These are phyloP conservation scores for Aspergillus cejpii DNA, from an alignment of 2,329 filamentous ascomycete genomes.

Conservation along the genomic window DNA sequence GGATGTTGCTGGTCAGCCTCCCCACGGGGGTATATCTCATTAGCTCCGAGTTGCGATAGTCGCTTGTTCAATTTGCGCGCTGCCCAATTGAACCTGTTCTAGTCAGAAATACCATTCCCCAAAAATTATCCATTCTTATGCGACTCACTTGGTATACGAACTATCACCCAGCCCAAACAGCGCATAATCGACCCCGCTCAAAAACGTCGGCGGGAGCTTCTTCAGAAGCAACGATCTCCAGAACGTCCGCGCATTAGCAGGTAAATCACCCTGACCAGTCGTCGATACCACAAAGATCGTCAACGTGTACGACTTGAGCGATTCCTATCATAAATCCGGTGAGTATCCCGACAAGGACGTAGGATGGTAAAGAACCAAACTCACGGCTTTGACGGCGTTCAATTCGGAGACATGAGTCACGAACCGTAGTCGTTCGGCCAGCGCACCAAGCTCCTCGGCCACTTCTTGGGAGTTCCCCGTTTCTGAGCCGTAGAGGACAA, in stretches of 20 bases:
- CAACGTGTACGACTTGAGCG: constrained; percentile 32
- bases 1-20: constrained; percentile 92
- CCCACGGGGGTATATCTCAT: constrained; percentile 66
- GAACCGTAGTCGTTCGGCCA: constrained; percentile 73
- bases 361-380: constrained; percentile 34
- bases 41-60: constrained; percentile 73
- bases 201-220: constrained; percentile 63
- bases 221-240: constrained; percentile 81
- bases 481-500: constrained; percentile 88
- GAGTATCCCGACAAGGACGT: neutral
- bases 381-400: constrained; percentile 67
- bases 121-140: no score
- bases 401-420: constrained; percentile 67
- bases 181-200: constrained; percentile 65
- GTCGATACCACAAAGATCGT: constrained; percentile 77
- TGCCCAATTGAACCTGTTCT: constrained; percentile 77
- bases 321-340: constrained; percentile 20
- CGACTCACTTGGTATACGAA: constrained; percentile 74
- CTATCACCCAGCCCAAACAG: constrained; percentile 91
- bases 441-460: constrained; percentile 71
- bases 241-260: constrained; percentile 70
- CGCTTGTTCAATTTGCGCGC: constrained; percentile 81
- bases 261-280: constrained; percentile 89
- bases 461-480: constrained; percentile 91
- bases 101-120: constrained; percentile 4